These are phyloP conservation scores for Ophiostoma ulmi DNA, from an alignment of 2,329 filamentous ascomycete genomes.

Conservation along the genomic window DNA sequence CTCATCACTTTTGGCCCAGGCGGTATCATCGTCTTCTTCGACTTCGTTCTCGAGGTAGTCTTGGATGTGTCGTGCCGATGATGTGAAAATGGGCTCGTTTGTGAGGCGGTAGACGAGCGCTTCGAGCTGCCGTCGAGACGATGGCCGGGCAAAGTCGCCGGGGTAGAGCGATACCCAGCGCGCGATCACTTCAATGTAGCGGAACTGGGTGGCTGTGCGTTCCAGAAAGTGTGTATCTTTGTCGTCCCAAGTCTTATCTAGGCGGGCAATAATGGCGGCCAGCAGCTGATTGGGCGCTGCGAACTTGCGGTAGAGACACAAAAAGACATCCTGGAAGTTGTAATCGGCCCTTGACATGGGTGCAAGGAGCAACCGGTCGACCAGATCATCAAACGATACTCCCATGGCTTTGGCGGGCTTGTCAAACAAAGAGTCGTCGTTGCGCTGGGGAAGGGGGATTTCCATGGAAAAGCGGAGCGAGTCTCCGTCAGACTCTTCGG, in stretches of 20 bases:
- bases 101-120: conserved; percentile 72
- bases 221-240: conserved; percentile 64
- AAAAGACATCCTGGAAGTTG: conserved; percentile 83
- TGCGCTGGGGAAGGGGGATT: conserved; percentile 60
- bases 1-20: conserved; percentile 82
- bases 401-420: conserved; percentile 49
- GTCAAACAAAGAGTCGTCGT: conserved; percentile 57
- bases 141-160: conserved; percentile 80
- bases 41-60: conserved; percentile 67
- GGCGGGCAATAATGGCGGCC: conserved; percentile 67
- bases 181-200: conserved; percentile 76
- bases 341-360: conserved; percentile 81
- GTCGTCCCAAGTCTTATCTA: conserved; percentile 65
- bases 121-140: conserved; percentile 65
- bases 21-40: conserved; percentile 81
- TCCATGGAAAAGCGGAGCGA: conserved; percentile 62
- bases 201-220: conserved; percentile 73
- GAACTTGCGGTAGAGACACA: conserved; percentile 92
- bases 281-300: conserved; percentile 75
- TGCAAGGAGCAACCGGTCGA: conserved; percentile 78
- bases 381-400: conserved; percentile 63
- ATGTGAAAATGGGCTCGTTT: conserved; percentile 72
- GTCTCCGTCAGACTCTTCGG: conserved; percentile 66
- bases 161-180: conserved; percentile 89
- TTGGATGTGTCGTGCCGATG: conserved; percentile 79